Conservation (phyloP, 768 basidiomycete species). For the Ramaria sp. region DNA sequence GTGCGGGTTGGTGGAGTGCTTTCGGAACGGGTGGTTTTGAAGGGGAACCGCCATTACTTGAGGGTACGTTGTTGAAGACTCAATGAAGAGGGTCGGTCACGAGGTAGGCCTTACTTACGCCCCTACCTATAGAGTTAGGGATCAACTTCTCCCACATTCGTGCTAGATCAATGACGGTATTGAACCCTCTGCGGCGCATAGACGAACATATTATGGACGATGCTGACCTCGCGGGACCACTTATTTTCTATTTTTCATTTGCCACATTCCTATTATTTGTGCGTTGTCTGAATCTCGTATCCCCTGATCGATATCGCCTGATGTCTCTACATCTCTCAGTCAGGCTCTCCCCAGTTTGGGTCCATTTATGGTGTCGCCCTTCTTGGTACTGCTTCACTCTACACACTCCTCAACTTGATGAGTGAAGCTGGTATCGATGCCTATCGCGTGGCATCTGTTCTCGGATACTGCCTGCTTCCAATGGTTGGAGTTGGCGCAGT, state of each 20-base stretch:
- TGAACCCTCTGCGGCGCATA: slow-evolving; percentile 79
- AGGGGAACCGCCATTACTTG: slow-evolving; percentile 88
- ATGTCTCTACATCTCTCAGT: slow-evolving; percentile 36
- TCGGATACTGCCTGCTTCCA: slow-evolving; percentile 93
- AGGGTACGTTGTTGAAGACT: slow-evolving; percentile 47
- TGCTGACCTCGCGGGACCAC: slow-evolving; percentile 92
- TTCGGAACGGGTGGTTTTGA: slow-evolving; percentile 94
- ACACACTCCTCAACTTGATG: slow-evolving; percentile 95
- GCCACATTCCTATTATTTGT: slow-evolving; percentile 88
- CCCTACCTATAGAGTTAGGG: slow-evolving; percentile 67
- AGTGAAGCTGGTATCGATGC: slow-evolving; percentile 91
- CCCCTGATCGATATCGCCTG: slow-evolving; percentile 8
- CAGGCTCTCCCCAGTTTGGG: slow-evolving; percentile 96
- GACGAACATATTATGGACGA: slow-evolving; percentile 98
- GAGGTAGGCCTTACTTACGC: neutral
- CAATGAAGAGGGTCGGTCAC: neutral
- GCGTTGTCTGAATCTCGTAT: slow-evolving; percentile 24
- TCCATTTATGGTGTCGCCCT: slow-evolving; percentile 98
- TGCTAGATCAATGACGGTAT: slow-evolving; percentile 86
- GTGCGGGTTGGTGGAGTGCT: slow-evolving; percentile 87
- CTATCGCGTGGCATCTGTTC: slow-evolving; percentile 87
- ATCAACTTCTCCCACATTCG: slow-evolving; percentile 97
- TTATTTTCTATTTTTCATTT: slow-evolving; percentile 92
- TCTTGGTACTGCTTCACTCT: slow-evolving; percentile 87
- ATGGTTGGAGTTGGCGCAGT: slow-evolving; percentile 92